Conservation (phyloP, 2,329 filamentous ascomycete genomes). For the Colletotrichum zoysiae region DNA sequence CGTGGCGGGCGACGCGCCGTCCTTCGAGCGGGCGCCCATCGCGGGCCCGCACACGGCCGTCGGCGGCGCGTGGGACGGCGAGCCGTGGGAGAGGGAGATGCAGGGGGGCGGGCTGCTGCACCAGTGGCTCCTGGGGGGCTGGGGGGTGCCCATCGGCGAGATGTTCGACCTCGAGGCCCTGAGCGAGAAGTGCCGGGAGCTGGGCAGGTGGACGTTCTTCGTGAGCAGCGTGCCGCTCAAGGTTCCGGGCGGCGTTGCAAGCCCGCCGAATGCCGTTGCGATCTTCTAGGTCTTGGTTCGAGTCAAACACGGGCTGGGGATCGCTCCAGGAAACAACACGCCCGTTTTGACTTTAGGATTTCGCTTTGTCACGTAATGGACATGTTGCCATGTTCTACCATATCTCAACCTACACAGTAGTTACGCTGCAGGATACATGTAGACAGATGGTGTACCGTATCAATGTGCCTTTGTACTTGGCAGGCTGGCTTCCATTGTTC, state of each 20-base stretch:
- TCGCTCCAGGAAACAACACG: neutral
- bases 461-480: conserved; percentile 11
- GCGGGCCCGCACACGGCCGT: conserved; percentile 45
- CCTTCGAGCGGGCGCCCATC: conserved; percentile 58
- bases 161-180: conserved; percentile 60
- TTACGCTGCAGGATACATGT: too few species aligned
- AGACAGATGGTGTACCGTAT: neutral
- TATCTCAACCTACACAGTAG: too few species aligned
- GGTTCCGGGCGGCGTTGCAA: conserved; percentile 53
- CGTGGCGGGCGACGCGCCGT: conserved; percentile 57
- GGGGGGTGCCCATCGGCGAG: conserved; percentile 65
- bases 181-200: conserved; percentile 49
- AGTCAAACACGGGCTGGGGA: too few species aligned
- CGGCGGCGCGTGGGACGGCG: conserved; percentile 23
- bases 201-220: conserved; percentile 55
- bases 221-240: conserved; percentile 55
- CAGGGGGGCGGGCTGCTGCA: conserved; percentile 46
- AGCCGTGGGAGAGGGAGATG: conserved; percentile 43
- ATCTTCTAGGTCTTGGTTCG: conserved; percentile 47
- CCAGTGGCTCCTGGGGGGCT: conserved; percentile 60
- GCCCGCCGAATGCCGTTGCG: conserved; percentile 54
- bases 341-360: neutral
- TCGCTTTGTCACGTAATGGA: neutral
- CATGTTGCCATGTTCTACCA: neutral
- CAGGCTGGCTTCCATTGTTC: neutral